Percentiles rank a stretch among this genome's conserved stretches.
phyloP scores from a whole-genome alignment of 2,329 filamentous ascomycete species.

The Aspergillus spinulosporus region DNA sequence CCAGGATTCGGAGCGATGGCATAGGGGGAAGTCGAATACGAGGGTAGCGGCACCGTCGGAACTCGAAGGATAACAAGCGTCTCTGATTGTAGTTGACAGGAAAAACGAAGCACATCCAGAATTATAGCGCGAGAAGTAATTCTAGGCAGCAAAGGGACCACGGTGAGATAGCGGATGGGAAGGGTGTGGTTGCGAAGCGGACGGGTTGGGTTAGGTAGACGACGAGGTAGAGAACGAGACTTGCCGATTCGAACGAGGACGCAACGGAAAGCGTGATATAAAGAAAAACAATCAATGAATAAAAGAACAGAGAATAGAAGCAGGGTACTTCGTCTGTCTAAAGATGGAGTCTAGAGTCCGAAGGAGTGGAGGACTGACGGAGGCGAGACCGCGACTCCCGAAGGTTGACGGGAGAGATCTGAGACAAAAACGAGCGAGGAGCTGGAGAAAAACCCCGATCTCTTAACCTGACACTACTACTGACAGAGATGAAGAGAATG shows the following conservation, averaged over 20 bases:
- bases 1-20: constrained; percentile 14
- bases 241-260: neutral
- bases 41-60: constrained; percentile 13
- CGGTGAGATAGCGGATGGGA: neutral
- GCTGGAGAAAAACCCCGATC: neutral
- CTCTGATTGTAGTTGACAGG: constrained; percentile 16
- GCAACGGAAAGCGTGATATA: neutral
- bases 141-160: constrained; percentile 1
- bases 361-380: constrained; percentile 32
- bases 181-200: neutral
- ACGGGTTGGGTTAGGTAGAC: neutral
- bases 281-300: constrained; percentile 3
- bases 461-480: neutral
- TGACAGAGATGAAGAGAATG: neutral
- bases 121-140: constrained; percentile 5
- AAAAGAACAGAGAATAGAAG: constrained; percentile 1
- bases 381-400: constrained; percentile 2
- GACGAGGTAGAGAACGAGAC: constrained; percentile 4
- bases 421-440: neutral
- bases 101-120: constrained; percentile 3
- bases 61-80: neutral
- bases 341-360: constrained; percentile 18
- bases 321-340: neutral
- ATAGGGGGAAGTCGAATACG: constrained; percentile 14
- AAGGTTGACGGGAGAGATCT: constrained; percentile 6